Base-by-base conservation (phyloP, 352 stramenopile genomes). In the Hyaloperonospora brassicae region DNA sequence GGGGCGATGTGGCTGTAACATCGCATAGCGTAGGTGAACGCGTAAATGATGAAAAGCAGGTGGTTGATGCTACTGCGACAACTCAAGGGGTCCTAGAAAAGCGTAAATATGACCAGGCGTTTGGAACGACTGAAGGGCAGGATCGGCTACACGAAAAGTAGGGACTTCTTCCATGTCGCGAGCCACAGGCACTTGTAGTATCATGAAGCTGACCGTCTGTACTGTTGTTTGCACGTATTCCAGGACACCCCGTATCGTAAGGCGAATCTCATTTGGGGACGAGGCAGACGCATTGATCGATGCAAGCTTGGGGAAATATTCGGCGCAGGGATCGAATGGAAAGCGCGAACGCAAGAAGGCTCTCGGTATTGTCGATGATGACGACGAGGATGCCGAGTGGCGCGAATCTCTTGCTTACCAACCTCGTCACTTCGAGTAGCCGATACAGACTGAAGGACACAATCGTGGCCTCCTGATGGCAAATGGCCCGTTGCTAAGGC, bases 321-420 rank as follows among this genome's bases (percentile, higher is more conserved):
- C 17, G 22, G 9, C 21, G 39, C 44, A 47, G 12, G 40, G 48
- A 22, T 68, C 54, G 38, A 61, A 46, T 24, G 45, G 31, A 24
- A 71, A 74, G 23, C 52, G 58, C 35, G 68, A 66, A 21, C 61
- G 52, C 22, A 55, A 60, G 30, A 53, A 70, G 58, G 34, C 47
- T 10, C 63, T 73, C 31, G 57, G 52, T 5, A 73, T 66, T 34
- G 24, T 52, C 39, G 55, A 68, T 40, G 65, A 73, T 41, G 65
- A 73, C 36, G 57, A 62, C 12, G 61, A 73, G 2, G 64, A 73
- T 53, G 31, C 48, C 50, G 61, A 73, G 39, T 73, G 65, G 61
- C 61, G 61, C 6, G 51, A 64, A 11, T 66, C 58, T 4, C 55
- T 73, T 38, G 51, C 61, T 40, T 73, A 68, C 17, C 64, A 43